phyloP scores from a whole-genome alignment of 164 flowering plant species.

The Tinospora cordifolia region DNA sequence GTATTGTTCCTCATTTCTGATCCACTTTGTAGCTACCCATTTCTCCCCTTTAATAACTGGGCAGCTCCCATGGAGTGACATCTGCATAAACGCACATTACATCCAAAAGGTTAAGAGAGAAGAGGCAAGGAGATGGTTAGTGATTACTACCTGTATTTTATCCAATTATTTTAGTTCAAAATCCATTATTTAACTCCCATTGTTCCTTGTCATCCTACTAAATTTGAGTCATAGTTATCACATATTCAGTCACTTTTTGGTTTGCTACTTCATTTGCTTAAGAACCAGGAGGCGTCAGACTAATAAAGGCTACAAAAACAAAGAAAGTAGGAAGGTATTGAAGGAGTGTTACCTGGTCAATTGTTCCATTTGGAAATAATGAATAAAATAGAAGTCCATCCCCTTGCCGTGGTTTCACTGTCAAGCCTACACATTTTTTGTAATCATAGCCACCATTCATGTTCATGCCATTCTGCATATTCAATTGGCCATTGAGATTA shows the following conservation, averaged over 20 bases:
- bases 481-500: not conserved
- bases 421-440: constrained; percentile 63
- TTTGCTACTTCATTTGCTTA: no score
- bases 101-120: not conserved
- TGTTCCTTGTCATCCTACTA: no score
- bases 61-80: constrained; percentile 93
- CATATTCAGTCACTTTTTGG: no score
- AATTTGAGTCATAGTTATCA: no score
- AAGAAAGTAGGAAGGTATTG: not conserved
- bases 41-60: constrained; percentile 85
- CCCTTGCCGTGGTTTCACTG: constrained; percentile 82
- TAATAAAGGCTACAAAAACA: not conserved
- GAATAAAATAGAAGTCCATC: constrained; percentile 91
- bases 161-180: no score
- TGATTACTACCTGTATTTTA: no score
- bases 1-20: constrained; percentile 52
- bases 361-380: constrained; percentile 69
- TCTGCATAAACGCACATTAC: constrained; percentile 34
- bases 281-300: not conserved
- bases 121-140: not conserved
- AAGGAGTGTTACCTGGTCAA: constrained; percentile 51
- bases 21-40: constrained; percentile 99
- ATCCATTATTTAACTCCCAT: no score
- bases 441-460: constrained; percentile 55
- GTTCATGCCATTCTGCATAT: constrained; percentile 53